A percentile compares a stretch with the other conserved stretches of the same genome.
These are phyloP conservation scores for Neurospora sp. DNA, from an alignment of 495 filamentous ascomycete genomes.

Conservation along the genomic window DNA sequence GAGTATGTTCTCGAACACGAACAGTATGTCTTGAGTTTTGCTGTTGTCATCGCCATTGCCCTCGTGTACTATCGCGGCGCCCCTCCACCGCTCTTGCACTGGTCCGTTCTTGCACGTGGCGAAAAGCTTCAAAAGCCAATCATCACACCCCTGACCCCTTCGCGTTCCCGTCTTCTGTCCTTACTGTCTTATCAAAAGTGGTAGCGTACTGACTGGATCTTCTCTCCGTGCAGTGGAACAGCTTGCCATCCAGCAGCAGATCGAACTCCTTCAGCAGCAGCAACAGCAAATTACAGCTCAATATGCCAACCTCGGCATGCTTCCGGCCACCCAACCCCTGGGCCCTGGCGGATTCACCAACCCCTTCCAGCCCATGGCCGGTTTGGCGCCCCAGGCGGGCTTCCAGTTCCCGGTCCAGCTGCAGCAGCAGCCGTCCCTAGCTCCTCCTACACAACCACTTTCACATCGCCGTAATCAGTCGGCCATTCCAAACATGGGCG, in stretches of 20 bases:
- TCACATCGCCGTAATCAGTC: constrained; percentile 97
- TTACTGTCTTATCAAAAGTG: neutral
- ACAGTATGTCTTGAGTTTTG: constrained; percentile 34
- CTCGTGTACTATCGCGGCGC: neutral
- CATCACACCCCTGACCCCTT: neutral
- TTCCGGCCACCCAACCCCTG: constrained; percentile 72
- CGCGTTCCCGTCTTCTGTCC: neutral
- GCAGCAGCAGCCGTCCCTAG: constrained; percentile 64
- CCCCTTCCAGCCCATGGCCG: constrained; percentile 51
- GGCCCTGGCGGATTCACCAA: constrained; percentile 60
- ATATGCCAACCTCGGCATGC: constrained; percentile 93
- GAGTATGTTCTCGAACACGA: constrained; percentile 66
- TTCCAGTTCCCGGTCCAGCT: constrained; percentile 87
- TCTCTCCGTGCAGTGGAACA: constrained; percentile 67
- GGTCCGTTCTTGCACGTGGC: neutral
- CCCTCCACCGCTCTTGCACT: neutral
- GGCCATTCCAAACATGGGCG: constrained; percentile 83
- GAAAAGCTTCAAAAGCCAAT: neutral
- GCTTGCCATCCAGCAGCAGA: constrained; percentile 96
- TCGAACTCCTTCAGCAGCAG: constrained; percentile 93
- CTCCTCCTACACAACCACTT: constrained; percentile 62
- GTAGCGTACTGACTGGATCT: constrained; percentile 17
- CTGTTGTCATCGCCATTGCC: neutral
- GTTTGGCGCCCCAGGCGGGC: constrained; percentile 70
- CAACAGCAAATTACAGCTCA: constrained; percentile 97